Evolutionary conservation across 768 basidiomycete genomes (phyloP).

Genomic region (Filobasidium wieringae): DNA sequence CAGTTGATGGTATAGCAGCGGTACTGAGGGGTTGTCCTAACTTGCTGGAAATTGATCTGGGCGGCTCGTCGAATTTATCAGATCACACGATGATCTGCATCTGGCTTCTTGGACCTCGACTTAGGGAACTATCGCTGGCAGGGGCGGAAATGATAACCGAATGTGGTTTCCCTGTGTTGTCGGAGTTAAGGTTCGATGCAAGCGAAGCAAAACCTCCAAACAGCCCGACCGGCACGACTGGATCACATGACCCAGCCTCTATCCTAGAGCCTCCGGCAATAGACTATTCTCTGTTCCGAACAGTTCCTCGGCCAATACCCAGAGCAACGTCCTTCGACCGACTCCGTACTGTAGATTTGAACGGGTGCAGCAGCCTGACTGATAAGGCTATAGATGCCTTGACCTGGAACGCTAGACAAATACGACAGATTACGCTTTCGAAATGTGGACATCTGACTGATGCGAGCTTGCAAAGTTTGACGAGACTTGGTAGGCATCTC

Average conservation of each 20-base stretch:
- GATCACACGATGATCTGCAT: constrained; percentile 68
- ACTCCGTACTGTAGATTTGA: constrained; percentile 84
- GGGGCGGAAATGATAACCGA: constrained; percentile 69
- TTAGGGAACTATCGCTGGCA: constrained; percentile 83
- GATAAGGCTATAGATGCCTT: constrained; percentile 75
- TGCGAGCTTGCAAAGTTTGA: constrained; percentile 67
- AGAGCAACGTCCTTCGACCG: constrained; percentile 52
- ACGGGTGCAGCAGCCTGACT: constrained; percentile 66
- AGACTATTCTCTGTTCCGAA: neutral
- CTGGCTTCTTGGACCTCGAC: constrained; percentile 64
- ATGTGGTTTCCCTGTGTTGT: constrained; percentile 52
- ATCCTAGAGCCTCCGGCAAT: neutral
- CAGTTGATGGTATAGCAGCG: constrained; percentile 61
- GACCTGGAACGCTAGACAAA: constrained; percentile 64
- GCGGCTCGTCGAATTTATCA: constrained; percentile 65
- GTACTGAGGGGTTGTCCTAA: constrained; percentile 69
- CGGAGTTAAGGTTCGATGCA: neutral
- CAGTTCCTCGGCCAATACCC: constrained; percentile 10
- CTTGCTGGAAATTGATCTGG: constrained; percentile 87
- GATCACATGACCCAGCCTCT: neutral
- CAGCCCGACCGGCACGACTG: neutral
- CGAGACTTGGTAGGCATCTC: constrained; percentile 74
- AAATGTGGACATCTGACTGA: constrained; percentile 74
- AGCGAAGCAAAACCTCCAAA: neutral
- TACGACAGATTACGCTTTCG: constrained; percentile 74